Conservation (phyloP, 352 stramenopile species). For the Elongisporangium prolatum region DNA sequence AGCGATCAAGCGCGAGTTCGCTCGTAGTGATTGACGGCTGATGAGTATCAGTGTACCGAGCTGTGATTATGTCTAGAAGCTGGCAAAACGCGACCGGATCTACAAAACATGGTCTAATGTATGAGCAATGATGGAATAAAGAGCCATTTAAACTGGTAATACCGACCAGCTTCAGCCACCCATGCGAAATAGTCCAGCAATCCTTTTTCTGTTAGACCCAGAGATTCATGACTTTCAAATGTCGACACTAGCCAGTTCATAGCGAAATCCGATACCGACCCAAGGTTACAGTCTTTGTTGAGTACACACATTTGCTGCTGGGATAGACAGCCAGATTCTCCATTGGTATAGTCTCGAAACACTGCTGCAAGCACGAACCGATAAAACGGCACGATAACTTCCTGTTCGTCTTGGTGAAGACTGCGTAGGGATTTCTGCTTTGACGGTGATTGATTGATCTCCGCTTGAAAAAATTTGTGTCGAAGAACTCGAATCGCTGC, state of each 20-base stretch:
- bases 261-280: conserved; percentile 14
- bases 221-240: conserved; percentile 34
- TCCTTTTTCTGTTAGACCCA: conserved; percentile 43
- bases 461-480: conserved; percentile 54
- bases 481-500: conserved; percentile 31
- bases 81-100: conserved; percentile 54
- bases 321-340: conserved; percentile 22
- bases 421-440: conserved; percentile 5
- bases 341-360: conserved; percentile 39
- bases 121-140: no score
- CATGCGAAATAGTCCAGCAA: conserved; percentile 68
- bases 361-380: conserved; percentile 52
- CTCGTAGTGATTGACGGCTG: conserved; percentile 36
- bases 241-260: conserved; percentile 51
- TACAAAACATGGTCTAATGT: conserved; percentile 18
- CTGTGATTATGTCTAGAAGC: conserved; percentile 50
- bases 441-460: conserved; percentile 10
- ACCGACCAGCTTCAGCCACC: conserved; percentile 53
- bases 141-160: not conserved
- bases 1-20: not conserved
- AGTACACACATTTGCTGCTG: conserved; percentile 30
- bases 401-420: conserved; percentile 15
- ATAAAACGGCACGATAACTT: conserved; percentile 55
- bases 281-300: conserved; percentile 35
- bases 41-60: conserved; percentile 55